phyloP scores from a whole-genome alignment of 2,329 filamentous ascomycete genomes.

The Talaromyces verruculosus region DNA sequence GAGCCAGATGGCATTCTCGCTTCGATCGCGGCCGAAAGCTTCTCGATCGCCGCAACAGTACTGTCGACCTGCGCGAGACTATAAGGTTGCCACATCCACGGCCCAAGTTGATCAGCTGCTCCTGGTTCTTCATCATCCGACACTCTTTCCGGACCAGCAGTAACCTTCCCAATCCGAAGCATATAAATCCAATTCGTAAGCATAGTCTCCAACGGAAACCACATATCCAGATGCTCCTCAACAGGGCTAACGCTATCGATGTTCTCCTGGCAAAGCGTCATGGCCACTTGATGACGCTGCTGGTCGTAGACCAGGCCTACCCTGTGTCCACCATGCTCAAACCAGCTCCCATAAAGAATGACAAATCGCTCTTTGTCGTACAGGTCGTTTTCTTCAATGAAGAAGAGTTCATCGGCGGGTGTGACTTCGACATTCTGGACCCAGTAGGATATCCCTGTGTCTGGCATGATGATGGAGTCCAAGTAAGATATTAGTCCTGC shows the following conservation, averaged over 20 bases:
- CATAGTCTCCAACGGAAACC: constrained; percentile 25
- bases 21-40: constrained; percentile 11
- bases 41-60: constrained; percentile 23
- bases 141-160: not conserved
- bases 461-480: constrained; percentile 20
- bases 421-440: not conserved
- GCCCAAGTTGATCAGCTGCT: not conserved
- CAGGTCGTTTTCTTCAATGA: not conserved
- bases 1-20: constrained; percentile 3
- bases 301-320: constrained; percentile 21
- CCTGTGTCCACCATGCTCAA: constrained; percentile 21
- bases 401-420: not conserved
- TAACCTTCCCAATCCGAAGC: constrained; percentile 16
- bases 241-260: constrained; percentile 22
- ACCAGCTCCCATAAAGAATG: constrained; percentile 21
- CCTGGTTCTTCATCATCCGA: not conserved
- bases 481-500: constrained; percentile 22
- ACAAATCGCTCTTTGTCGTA: constrained; percentile 18
- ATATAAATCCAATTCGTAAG: constrained; percentile 22
- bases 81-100: constrained; percentile 24
- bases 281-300: constrained; percentile 11
- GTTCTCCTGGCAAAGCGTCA: constrained; percentile 15
- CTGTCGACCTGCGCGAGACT: constrained; percentile 22
- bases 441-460: constrained; percentile 8
- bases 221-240: constrained; percentile 24